Evolutionary conservation across 768 basidiomycete species (phyloP).

Genomic region (Cystobasidiopsis lactophilus): DNA sequence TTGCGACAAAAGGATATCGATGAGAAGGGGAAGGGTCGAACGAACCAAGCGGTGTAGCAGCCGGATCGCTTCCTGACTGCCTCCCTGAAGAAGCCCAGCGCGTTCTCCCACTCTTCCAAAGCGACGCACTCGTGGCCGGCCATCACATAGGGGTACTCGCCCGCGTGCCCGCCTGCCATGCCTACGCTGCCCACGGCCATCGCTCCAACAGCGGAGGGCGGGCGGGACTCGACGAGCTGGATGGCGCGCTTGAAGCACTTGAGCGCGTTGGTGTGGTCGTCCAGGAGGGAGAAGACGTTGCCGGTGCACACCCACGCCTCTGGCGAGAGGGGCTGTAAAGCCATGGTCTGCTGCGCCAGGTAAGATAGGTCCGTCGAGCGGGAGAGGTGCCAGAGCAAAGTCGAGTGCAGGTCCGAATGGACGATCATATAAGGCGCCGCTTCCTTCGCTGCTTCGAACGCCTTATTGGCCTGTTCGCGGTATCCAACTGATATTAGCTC

Average conservation of each 20-base stretch:
- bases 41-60: slow-evolving; percentile 96
- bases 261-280: slow-evolving; percentile 77
- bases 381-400: slow-evolving; percentile 83
- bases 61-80: slow-evolving; percentile 75
- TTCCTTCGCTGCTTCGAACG: slow-evolving; percentile 57
- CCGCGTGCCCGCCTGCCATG: not conserved
- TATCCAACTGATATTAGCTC: slow-evolving; percentile 7
- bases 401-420: slow-evolving; percentile 93
- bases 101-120: slow-evolving; percentile 82
- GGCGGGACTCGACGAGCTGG: slow-evolving; percentile 61
- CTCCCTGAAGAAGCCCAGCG: slow-evolving; percentile 72
- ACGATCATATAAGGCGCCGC: slow-evolving; percentile 71
- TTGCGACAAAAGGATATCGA: too few species aligned
- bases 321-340: slow-evolving; percentile 55
- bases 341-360: slow-evolving; percentile 75
- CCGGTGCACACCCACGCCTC: slow-evolving; percentile 93
- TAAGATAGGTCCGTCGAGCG: slow-evolving; percentile 64
- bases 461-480: slow-evolving; percentile 52
- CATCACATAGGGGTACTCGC: slow-evolving; percentile 80
- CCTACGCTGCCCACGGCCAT: not conserved
- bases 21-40: slow-evolving; percentile 6
- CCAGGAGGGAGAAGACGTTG: slow-evolving; percentile 83
- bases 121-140: slow-evolving; percentile 83
- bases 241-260: slow-evolving; percentile 82
- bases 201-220: not conserved